Base-by-base conservation (phyloP, 2,329 filamentous ascomycete species). In the Colletotrichum scovillei region DNA sequence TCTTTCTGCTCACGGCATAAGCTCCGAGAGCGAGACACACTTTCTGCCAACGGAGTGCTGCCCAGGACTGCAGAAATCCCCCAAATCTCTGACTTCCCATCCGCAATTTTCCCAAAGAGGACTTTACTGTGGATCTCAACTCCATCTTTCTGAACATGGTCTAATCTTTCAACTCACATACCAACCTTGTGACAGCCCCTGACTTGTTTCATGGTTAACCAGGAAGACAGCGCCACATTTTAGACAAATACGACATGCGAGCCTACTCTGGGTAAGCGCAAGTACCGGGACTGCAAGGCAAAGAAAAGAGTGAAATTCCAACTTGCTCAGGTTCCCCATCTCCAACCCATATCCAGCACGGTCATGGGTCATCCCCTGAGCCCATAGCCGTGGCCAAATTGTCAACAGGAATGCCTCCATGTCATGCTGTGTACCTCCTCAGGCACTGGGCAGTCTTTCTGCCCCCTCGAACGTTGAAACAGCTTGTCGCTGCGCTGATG, bases 211-310 rank as follows among this genome's bases (percentile, higher is more conserved):
- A 66, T 71, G 60, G 56, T 16, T 24, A 14, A 52, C 46, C 35
- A 58, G 53, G 67, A 53, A 66, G 60, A 28, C 24, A 26, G 71
- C 30, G 55, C 67, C 67, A 65, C 56, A 49, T 57, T 73, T 65
- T 70, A 62, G 60, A 57, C 60, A 68, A 69, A 69, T 72, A 72
- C 67, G 60, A 57, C 62, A 58, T 55, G 55, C 14, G 28, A 62
- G 38, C 32, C 59, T 3, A 24, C 5, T 63, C 22, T 46, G 38
- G 58, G 19, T 35, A 32, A 30, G 46, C 49, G 35, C 28, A 19
- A 24, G 38, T 49, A n/a, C 42, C 42, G 42, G 42, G 42, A 22
- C 24, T 28, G 42, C 22, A 28, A 12, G 19, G 30, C 63, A 42
- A 38, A 28, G 52, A 55, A 28, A 52, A 16, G 38, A 42, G 49